Evolutionary conservation across 2,329 filamentous ascomycete species (phyloP).

Genomic region (Didymellaceae sp.): DNA sequence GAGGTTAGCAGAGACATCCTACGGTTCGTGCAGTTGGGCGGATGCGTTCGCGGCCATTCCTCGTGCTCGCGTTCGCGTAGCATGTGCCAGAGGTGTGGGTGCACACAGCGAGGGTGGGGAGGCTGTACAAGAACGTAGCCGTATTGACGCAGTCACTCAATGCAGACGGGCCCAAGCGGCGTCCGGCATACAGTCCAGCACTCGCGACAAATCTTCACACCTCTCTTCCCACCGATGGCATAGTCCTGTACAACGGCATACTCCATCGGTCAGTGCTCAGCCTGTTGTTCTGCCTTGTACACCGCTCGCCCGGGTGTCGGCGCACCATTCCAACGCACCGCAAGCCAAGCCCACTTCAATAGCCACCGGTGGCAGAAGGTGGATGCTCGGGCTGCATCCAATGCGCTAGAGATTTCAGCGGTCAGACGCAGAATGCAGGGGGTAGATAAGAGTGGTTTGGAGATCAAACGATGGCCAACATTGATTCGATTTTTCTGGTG

Average conservation of each 20-base stretch:
- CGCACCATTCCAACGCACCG: slow-evolving; percentile 3
- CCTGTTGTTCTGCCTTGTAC: slow-evolving; percentile 12
- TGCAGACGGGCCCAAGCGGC: neutral
- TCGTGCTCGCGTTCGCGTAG: slow-evolving; percentile 10
- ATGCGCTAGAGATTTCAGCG: neutral
- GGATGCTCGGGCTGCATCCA: slow-evolving; percentile 2
- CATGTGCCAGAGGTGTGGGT: slow-evolving; percentile 12
- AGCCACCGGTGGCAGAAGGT: neutral
- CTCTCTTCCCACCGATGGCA: neutral
- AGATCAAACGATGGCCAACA: slow-evolving; percentile 13
- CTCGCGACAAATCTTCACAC: neutral
- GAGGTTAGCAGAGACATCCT: neutral
- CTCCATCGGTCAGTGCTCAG: slow-evolving; percentile 2
- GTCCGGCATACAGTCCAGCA: slow-evolving; percentile 3
- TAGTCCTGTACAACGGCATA: neutral
- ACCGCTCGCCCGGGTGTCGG: slow-evolving; percentile 7
- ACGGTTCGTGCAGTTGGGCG: slow-evolving; percentile 2
- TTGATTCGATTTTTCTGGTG: slow-evolving; percentile 16
- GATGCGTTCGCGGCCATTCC: slow-evolving; percentile 11
- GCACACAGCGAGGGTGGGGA: slow-evolving; percentile 14
- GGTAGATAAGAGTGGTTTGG: slow-evolving; percentile 9
- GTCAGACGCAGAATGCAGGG: slow-evolving; percentile 16
- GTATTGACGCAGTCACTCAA: slow-evolving; percentile 4
- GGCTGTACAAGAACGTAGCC: slow-evolving; percentile 18
- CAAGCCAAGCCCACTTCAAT: slow-evolving; percentile 8